Evolutionary conservation across 495 filamentous ascomycete genomes (phyloP).

Genomic region (Annulohypoxylon bovei): DNA sequence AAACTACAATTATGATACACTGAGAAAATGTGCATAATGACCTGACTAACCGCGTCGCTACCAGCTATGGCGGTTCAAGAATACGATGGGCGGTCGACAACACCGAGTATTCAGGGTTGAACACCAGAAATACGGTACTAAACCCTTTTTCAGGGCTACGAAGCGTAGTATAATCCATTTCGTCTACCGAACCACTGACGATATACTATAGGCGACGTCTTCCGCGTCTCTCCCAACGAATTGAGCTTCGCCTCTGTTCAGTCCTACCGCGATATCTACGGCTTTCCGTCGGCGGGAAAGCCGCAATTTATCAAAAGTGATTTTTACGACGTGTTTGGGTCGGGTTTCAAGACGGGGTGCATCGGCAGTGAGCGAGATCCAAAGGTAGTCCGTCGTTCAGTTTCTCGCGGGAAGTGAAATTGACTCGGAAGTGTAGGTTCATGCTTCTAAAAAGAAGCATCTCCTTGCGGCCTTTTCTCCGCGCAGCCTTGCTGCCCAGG

Average conservation of each 20-base stretch:
- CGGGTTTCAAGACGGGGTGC: slow-evolving; percentile 42
- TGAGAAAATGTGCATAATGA: background rate
- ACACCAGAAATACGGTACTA: slow-evolving; percentile 25
- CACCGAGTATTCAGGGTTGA: slow-evolving; percentile 22
- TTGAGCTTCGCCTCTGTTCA: slow-evolving; percentile 51
- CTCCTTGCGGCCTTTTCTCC: slow-evolving; percentile 48
- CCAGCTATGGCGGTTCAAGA: slow-evolving; percentile 35
- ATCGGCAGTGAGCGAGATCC: slow-evolving; percentile 44
- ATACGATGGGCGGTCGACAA: slow-evolving; percentile 22
- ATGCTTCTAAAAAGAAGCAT: slow-evolving; percentile 48
- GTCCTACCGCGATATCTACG: slow-evolving; percentile 57
- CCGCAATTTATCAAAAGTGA: slow-evolving; percentile 45
- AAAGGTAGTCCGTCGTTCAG: slow-evolving; percentile 16
- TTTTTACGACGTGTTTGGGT: slow-evolving; percentile 42
- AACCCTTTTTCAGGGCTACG: no score
- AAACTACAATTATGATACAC: background rate
- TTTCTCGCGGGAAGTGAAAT: background rate
- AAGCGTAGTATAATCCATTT: no score
- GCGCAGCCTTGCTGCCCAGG: slow-evolving; percentile 51
- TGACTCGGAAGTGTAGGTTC: slow-evolving; percentile 21
- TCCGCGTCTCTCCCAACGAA: slow-evolving; percentile 58
- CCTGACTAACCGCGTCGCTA: background rate
- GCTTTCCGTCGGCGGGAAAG: slow-evolving; percentile 37
- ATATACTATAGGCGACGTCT: slow-evolving; percentile 53
- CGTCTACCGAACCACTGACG: no score